phyloP scores from a whole-genome alignment of 2,329 filamentous ascomycete genomes.

The Ceratocystis papillata region DNA sequence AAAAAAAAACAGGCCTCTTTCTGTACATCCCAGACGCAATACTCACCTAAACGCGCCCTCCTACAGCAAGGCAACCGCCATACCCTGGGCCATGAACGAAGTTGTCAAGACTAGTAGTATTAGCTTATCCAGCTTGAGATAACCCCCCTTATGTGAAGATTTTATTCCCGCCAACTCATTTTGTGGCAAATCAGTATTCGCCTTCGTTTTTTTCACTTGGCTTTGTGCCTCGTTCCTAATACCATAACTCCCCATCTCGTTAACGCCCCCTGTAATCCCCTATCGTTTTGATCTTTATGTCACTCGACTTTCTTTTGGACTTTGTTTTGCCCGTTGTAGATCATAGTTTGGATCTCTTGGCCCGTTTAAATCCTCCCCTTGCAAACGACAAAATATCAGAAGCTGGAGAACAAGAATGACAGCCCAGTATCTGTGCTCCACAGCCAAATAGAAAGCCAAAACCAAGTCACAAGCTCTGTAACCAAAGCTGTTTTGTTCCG shows the following conservation, averaged over 20 bases:
- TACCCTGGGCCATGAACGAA: background rate
- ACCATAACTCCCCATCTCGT: too few relatives aligned
- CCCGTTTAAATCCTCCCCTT: background rate
- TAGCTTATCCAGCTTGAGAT: background rate
- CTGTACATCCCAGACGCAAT: too few relatives aligned
- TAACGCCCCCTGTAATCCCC: background rate
- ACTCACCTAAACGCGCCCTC: background rate
- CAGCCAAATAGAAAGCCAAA: too few relatives aligned
- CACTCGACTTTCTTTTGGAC: slow-evolving; percentile 1
- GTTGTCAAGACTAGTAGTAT: background rate
- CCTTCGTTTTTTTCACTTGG: background rate
- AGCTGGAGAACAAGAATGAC: too few relatives aligned
- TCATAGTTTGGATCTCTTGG: background rate
- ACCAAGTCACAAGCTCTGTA: too few relatives aligned
- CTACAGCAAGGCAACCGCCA: background rate
- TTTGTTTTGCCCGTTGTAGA: background rate
- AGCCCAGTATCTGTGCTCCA: too few relatives aligned
- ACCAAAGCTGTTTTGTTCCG: too few relatives aligned
- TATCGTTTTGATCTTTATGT: background rate
- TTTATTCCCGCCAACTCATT: background rate
- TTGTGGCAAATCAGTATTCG: slow-evolving; percentile 6
- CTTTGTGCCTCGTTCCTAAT: background rate
- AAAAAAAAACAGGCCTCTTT: too few relatives aligned
- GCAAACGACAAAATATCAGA: too few relatives aligned
- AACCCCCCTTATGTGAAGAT: background rate